A percentile compares a stretch with the other conserved stretches of the same genome.
phyloP scores from a whole-genome alignment of 345 rosid species.

The Physaria fendleri region DNA sequence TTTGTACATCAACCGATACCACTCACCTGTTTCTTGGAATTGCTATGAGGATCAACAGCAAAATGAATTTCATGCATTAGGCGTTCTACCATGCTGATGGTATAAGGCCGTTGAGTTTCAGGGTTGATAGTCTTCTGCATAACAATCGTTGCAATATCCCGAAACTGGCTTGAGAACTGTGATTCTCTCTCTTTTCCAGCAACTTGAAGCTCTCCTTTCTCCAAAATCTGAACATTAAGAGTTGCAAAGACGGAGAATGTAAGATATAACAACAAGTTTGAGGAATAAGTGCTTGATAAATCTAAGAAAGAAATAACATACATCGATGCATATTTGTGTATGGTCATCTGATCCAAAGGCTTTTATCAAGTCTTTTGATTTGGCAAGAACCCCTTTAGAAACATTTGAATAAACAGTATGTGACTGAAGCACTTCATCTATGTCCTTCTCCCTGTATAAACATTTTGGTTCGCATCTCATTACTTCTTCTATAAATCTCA shows the following conservation, averaged over 20 bases:
- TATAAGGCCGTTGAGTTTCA: constrained; percentile 90
- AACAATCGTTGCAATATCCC: constrained; percentile 88
- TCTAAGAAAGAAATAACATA: constrained; percentile 10
- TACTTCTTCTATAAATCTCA: not conserved
- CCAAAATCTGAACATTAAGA: constrained; percentile 51
- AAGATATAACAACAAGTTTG: not conserved
- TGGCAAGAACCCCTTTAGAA: constrained; percentile 89
- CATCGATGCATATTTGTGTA: constrained; percentile 72
- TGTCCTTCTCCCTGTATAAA: constrained; percentile 72
- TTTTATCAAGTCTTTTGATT: constrained; percentile 60
- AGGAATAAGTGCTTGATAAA: not conserved
- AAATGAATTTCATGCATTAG: constrained; percentile 94
- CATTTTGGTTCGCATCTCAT: not conserved
- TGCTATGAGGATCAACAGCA: constrained; percentile 82
- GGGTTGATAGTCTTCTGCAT: constrained; percentile 95
- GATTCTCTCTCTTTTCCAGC: constrained; percentile 98
- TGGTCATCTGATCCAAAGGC: constrained; percentile 84
- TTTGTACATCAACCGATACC: not conserved
- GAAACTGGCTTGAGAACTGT: constrained; percentile 83
- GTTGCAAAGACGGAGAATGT: not conserved
- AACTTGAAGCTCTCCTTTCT: constrained; percentile 95
- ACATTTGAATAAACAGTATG: constrained; percentile 88
- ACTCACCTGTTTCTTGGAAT: constrained; percentile 88
- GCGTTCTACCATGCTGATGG: constrained; percentile 90
- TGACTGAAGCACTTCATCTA: constrained; percentile 94